Evolutionary conservation across 2,329 filamentous ascomycete species (phyloP).

Genomic region (Zymoseptoria pseudotritici): DNA sequence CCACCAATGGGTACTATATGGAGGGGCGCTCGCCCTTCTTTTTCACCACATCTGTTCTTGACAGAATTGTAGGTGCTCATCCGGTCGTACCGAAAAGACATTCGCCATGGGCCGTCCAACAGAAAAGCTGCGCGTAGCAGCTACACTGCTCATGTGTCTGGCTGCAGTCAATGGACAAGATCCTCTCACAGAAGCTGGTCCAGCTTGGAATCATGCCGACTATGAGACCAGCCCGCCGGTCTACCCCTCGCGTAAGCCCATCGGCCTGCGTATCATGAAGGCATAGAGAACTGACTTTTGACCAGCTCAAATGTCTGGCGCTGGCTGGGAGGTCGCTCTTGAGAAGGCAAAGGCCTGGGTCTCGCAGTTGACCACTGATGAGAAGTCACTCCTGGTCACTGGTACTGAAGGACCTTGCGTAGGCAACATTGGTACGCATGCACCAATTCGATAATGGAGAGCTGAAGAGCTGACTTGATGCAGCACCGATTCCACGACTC

Average conservation of each 20-base stretch:
- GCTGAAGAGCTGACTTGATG: conserved; percentile 6
- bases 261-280: background rate
- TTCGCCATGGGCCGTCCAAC: conserved; percentile 7
- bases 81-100: too few relatives aligned
- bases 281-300: background rate
- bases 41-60: background rate
- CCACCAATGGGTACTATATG: background rate
- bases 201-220: conserved; percentile 18
- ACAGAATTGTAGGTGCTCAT: background rate
- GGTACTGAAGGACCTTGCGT: conserved; percentile 22
- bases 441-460: conserved; percentile 15
- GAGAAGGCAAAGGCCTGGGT: conserved; percentile 34
- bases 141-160: conserved; percentile 9
- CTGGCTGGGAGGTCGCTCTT: conserved; percentile 33
- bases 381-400: conserved; percentile 35
- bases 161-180: conserved; percentile 12
- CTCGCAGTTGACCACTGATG: conserved; percentile 31
- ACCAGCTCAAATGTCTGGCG: background rate
- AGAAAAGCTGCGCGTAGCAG: conserved; percentile 9
- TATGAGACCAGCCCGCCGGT: conserved; percentile 14
- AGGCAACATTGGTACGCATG: conserved; percentile 14
- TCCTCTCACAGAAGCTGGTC: conserved; percentile 1
- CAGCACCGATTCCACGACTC: conserved; percentile 29
- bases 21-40: background rate
- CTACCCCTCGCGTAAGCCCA: conserved; percentile 12